Conservation (phyloP, 805 yeast genomes). For the Debaryomyces prosopidis region DNA sequence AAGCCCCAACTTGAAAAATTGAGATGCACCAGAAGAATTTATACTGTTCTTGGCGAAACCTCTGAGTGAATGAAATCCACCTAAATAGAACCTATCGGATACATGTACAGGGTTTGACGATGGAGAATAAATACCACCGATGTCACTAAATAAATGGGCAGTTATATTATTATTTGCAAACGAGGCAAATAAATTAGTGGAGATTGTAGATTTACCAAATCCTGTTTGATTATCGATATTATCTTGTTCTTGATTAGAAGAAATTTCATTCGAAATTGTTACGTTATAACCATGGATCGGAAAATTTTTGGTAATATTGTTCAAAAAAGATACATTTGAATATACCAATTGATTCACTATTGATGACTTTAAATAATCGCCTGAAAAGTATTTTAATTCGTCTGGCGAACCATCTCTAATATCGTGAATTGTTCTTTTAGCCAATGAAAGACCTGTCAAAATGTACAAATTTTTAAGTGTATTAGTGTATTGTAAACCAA, state of each 20-base stretch:
- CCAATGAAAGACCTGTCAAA: conserved; percentile 58
- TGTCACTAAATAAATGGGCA: conserved; percentile 46
- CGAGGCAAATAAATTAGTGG: conserved; percentile 38
- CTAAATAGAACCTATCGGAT: conserved; percentile 79
- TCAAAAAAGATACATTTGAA: conserved; percentile 20
- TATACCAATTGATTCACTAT: conserved; percentile 26
- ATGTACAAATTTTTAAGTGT: conserved; percentile 23
- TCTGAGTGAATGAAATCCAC: conserved; percentile 74
- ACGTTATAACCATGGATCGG: conserved; percentile 55
- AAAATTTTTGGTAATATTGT: conserved; percentile 26
- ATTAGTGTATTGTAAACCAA: conserved; percentile 48
- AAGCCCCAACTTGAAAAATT: conserved; percentile 55
- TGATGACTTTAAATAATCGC: conserved; percentile 38
- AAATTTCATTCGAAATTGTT: conserved; percentile 59
- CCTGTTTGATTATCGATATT: conserved; percentile 16
- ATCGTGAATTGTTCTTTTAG: conserved; percentile 56
- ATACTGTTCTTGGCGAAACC: conserved; percentile 69
- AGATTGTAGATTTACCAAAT: conserved; percentile 38
- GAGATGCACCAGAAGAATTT: conserved; percentile 76
- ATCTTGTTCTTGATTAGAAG: conserved; percentile 31
- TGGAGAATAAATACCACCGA: conserved; percentile 55
- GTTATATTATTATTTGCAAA: conserved; percentile 48
- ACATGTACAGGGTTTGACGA: conserved; percentile 45
- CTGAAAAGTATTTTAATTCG: conserved; percentile 28
- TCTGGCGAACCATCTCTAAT: conserved; percentile 55